Evolutionary conservation across 371 early-diverging fungal species (phyloP).

Genomic region (Mortierella sp.): DNA sequence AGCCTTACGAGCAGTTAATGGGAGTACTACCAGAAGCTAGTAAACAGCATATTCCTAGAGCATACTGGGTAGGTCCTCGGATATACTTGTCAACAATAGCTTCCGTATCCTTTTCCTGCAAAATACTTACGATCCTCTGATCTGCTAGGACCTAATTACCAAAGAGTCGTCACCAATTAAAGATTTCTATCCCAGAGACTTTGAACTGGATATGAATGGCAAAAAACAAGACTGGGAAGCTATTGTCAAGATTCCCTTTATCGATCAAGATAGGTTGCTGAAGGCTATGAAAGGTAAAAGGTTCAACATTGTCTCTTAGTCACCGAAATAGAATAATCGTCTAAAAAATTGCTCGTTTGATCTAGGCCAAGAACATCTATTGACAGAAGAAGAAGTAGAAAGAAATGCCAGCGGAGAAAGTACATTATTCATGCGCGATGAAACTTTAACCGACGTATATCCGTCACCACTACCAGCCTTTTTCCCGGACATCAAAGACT

Average conservation of each 20-base stretch:
- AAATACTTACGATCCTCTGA: background rate
- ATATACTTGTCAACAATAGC: background rate
- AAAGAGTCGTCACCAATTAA: slow-evolving; percentile 86
- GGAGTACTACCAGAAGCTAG: slow-evolving; percentile 95
- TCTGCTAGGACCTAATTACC: slow-evolving; percentile 79
- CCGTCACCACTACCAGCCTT: slow-evolving; percentile 77
- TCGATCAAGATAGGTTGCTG: slow-evolving; percentile 89
- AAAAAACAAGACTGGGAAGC: slow-evolving; percentile 99
- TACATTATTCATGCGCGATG: slow-evolving; percentile 71
- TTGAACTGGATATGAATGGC: slow-evolving; percentile 97
- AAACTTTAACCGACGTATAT: slow-evolving; percentile 59
- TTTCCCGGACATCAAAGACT: slow-evolving; percentile 73
- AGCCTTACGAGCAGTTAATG: slow-evolving; percentile 98
- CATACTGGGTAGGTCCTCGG: slow-evolving; percentile 71
- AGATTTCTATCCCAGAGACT: slow-evolving; percentile 94
- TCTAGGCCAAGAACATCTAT: slow-evolving; percentile 67
- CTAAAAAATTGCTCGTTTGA: background rate
- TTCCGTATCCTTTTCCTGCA: background rate
- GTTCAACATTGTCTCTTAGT: background rate
- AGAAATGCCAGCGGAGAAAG: slow-evolving; percentile 82
- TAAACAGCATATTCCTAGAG: slow-evolving; percentile 82
- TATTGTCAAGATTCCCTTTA: slow-evolving; percentile 94
- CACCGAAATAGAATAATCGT: background rate
- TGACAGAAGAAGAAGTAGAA: slow-evolving; percentile 75
- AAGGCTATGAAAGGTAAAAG: slow-evolving; percentile 76